Evolutionary conservation across 116 monocot species (phyloP).

Genomic region (Phalaenopsis hybrid): DNA sequence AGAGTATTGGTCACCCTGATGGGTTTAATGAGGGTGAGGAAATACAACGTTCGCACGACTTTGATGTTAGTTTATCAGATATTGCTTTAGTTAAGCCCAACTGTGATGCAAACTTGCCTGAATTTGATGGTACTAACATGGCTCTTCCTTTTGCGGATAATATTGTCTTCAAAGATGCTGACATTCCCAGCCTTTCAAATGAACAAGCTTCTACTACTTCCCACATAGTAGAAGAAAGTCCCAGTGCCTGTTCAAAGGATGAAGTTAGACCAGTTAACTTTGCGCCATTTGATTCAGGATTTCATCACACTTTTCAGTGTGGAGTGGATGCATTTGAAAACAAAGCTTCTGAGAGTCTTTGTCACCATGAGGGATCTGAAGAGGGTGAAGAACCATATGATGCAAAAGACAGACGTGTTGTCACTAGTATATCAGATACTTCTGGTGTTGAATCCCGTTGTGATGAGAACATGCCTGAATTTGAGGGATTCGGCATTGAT

Average conservation of each 20-base stretch:
- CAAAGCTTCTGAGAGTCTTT: conserved; percentile 1
- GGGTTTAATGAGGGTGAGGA: not conserved
- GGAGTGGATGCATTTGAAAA: conserved; percentile 2
- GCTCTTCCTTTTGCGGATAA: conserved; percentile 17
- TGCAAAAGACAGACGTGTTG: not conserved
- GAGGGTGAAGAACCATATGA: conserved; percentile 3
- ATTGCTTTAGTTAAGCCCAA: conserved; percentile 6
- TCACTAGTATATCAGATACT: not conserved
- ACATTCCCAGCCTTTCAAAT: conserved; percentile 21
- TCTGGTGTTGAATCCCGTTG: conserved; percentile 6
- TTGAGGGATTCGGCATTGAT: conserved; percentile 55
- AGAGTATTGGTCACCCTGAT: not conserved
- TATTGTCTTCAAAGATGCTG: conserved; percentile 17
- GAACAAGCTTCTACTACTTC: conserved; percentile 24
- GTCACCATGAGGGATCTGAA: not conserved
- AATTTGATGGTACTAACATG: conserved; percentile 57
- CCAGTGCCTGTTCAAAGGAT: not conserved
- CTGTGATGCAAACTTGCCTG: conserved; percentile 36
- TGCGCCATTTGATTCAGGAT: not conserved
- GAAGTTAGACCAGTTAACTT: not conserved
- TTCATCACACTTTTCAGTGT: not conserved
- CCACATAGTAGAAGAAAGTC: not conserved
- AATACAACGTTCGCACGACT: conserved; percentile 1
- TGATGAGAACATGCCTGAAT: conserved; percentile 41
- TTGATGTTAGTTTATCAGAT: conserved; percentile 3